phyloP scores from a whole-genome alignment of 495 filamentous ascomycete genomes.

The Sordaria brevicollis region DNA sequence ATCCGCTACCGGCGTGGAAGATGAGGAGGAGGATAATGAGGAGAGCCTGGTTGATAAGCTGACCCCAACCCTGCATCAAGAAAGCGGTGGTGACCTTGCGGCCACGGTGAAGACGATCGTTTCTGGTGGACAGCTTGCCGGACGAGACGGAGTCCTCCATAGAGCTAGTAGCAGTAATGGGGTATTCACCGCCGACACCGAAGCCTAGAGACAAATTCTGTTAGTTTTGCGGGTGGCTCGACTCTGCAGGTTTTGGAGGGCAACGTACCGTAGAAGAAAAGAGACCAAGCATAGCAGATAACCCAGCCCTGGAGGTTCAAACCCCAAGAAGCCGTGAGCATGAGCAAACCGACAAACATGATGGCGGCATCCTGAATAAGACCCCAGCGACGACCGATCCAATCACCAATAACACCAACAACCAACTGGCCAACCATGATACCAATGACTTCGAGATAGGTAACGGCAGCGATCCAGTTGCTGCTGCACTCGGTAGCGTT shows the following conservation, averaged over 20 bases:
- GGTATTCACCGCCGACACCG: conserved; percentile 89
- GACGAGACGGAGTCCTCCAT: conserved; percentile 86
- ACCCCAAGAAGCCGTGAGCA: conserved; percentile 83
- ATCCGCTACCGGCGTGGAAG: conserved; percentile 65
- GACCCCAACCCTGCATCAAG: conserved; percentile 95
- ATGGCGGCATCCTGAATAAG: conserved; percentile 85
- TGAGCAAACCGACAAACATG: conserved; percentile 81
- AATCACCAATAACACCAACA: conserved; percentile 54
- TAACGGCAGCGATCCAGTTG: conserved; percentile 66
- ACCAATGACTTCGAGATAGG: conserved; percentile 78
- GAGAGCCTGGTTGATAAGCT: conserved; percentile 80
- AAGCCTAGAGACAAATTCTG: conserved; percentile 34
- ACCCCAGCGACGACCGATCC: conserved; percentile 82
- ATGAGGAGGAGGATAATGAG: conserved; percentile 72
- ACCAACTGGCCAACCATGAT: conserved; percentile 80
- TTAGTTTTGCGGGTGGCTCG: background rate
- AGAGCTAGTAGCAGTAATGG: conserved; percentile 88
- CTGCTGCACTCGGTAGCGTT: conserved; percentile 49
- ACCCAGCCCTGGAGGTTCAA: conserved; percentile 77
- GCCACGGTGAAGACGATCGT: conserved; percentile 86
- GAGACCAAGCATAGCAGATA: conserved; percentile 81
- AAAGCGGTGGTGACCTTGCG: conserved; percentile 88
- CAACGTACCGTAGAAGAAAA: conserved; percentile 70
- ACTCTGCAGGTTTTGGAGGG: background rate
- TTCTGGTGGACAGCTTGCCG: conserved; percentile 74